Base-by-base conservation (phyloP, 257 asterid genomes). In the Mitragyna speciosa region DNA sequence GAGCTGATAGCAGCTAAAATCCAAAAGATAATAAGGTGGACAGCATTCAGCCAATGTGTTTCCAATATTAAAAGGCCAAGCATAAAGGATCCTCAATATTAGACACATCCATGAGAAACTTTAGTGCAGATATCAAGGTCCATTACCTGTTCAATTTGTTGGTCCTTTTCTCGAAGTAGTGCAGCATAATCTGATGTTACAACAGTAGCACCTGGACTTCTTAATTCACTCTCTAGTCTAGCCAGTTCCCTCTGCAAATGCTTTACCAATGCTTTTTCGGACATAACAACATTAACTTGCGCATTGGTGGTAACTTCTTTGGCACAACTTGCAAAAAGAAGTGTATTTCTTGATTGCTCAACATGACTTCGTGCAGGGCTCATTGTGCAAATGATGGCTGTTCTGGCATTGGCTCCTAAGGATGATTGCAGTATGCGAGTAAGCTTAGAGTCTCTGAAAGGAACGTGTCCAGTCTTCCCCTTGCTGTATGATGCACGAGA, bases 261-360 rank as follows among this genome's bases (percentile, higher is more conserved):
- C 86, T 95, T 95, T 31, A 95, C 92, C 87, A 95, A 79, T 67
- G 96, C 94, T 82, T 93, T 95, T 72, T 95, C 99, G 1, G 98
- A 92, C 93, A 95, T 88, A 85, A 95, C 92, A 10, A 92, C 92
- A 54, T 93, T 95, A 67, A 95, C 97, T 77, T 89, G 92, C 39
- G 97, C 98, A 75, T 87, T 93, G 17, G 96, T 91, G 19, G 94
- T 80, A 75, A 95, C 98, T 88, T 95, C 97, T 92, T 93, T 95
- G 30, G 99, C 99, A 84, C 98, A 93, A 88, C 96, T 92, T 39
- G 99, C 99, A 79, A 95, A 95, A 72, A 91, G 90, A 83, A 95
- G 99, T 56, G 99, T 93, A 85, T 95, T 95, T 82, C 99, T 95
- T 6, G 98, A 95, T 83, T 95, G 99, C 88, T 95, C 99, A 36